Conservation (phyloP, 352 stramenopile species). For the Globisporangium splendens region DNA sequence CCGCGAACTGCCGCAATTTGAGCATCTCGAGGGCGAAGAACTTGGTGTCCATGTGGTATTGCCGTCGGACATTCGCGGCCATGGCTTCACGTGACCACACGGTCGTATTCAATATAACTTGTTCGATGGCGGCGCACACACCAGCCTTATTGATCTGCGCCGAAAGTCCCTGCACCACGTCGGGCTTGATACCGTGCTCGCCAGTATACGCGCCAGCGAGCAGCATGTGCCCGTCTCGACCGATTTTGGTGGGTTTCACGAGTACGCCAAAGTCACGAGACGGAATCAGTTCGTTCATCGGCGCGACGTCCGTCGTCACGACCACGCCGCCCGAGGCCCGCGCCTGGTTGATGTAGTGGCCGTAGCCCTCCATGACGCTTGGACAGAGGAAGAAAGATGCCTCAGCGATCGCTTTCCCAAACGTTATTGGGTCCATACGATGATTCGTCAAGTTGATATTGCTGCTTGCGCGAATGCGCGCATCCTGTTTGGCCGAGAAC, state of each 20-base stretch:
- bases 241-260: background rate
- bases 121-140: conserved; percentile 35
- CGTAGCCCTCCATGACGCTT: conserved; percentile 61
- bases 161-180: conserved; percentile 25
- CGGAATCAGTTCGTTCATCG: conserved; percentile 64
- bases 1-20: conserved; percentile 25
- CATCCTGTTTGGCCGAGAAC: conserved; percentile 17
- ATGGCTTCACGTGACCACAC: conserved; percentile 23
- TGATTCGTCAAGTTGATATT: conserved; percentile 18
- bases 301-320: conserved; percentile 36
- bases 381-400: conserved; percentile 46
- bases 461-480: conserved; percentile 15
- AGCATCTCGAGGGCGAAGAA: conserved; percentile 49
- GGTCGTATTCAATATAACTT: conserved; percentile 25
- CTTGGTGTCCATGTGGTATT: conserved; percentile 48
- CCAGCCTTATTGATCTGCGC: conserved; percentile 19
- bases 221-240: conserved; percentile 20
- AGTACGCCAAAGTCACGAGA: conserved; percentile 31
- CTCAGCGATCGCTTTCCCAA: conserved; percentile 39
- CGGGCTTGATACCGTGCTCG: conserved; percentile 21
- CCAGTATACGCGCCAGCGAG: conserved; percentile 33
- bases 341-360: conserved; percentile 69
- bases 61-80: conserved; percentile 26
- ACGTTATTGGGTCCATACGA: conserved; percentile 23
- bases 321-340: conserved; percentile 38